phyloP scores from a whole-genome alignment of 306 rosid genomes.

The Castanopsis chinensis region DNA sequence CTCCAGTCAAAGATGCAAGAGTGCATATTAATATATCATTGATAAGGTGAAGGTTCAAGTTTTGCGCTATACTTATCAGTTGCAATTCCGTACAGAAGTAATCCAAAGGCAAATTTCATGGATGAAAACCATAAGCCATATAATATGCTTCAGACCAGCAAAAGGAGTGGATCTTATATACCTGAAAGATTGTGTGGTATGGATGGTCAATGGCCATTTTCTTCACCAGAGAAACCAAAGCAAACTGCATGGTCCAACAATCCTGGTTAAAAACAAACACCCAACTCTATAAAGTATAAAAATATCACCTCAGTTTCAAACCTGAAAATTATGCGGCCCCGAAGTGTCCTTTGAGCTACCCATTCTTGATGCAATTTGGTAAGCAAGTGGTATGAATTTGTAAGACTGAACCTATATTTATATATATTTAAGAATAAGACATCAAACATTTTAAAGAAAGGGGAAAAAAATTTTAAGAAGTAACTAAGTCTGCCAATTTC shows the following conservation, averaged over 20 bases:
- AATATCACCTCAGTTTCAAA: constrained; percentile 24
- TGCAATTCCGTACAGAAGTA: not conserved
- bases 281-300: not conserved
- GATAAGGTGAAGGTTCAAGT: not conserved
- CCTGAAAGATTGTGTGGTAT: constrained; percentile 92
- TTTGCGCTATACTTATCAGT: not conserved
- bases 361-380: constrained; percentile 98
- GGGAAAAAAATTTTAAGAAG: not conserved
- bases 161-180: constrained; percentile 26
- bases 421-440: constrained; percentile 21
- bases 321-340: constrained; percentile 82
- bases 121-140: constrained; percentile 6
- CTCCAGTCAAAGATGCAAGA: not conserved
- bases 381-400: constrained; percentile 81
- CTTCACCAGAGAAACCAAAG: constrained; percentile 88
- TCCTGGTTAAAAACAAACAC: constrained; percentile 1
- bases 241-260: constrained; percentile 61
- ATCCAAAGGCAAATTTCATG: not conserved
- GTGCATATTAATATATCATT: not conserved
- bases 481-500: not conserved
- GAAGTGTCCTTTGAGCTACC: constrained; percentile 79
- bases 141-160: constrained; percentile 10
- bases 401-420: constrained; percentile 78
- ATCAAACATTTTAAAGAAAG: not conserved
- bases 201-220: constrained; percentile 97